Evolutionary conservation across 1,284 basidiomycete species (phyloP).

Genomic region (Apiotrichum brassicae): DNA sequence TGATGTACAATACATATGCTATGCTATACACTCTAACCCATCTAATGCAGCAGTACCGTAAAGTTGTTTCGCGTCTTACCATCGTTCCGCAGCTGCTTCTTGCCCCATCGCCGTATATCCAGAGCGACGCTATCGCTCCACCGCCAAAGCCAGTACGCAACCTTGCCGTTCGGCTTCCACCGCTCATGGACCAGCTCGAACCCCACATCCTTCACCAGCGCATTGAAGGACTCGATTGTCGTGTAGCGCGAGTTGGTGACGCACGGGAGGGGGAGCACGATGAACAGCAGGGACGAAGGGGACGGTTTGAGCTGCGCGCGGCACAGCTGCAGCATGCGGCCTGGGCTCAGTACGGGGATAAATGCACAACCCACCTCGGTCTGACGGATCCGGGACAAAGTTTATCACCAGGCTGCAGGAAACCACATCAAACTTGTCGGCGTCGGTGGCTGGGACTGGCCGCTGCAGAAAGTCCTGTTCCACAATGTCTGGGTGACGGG

Average conservation of each 20-base stretch:
- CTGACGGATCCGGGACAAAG: constrained; percentile 67
- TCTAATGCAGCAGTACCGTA: constrained; percentile 47
- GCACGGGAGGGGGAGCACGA: constrained; percentile 74
- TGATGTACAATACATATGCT: constrained; percentile 24
- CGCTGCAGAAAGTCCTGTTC: constrained; percentile 71
- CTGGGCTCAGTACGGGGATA: constrained; percentile 45
- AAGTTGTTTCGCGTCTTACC: constrained; percentile 73
- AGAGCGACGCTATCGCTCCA: constrained; percentile 17
- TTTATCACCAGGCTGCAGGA: constrained; percentile 81
- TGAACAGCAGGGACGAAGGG: constrained; percentile 58
- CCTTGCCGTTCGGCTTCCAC: constrained; percentile 52
- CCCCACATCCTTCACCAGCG: constrained; percentile 59
- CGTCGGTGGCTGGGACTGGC: constrained; percentile 37
- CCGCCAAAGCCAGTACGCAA: constrained; percentile 44
- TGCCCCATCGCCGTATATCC: constrained; percentile 30
- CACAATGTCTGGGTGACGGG: constrained; percentile 66
- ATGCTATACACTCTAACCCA: background rate
- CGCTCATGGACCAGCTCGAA: constrained; percentile 57
- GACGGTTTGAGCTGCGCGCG: constrained; percentile 55
- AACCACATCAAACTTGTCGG: constrained; percentile 63
- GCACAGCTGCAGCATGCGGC: constrained; percentile 65
- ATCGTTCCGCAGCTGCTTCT: constrained; percentile 57
- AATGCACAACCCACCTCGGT: constrained; percentile 58
- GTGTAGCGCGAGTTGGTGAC: constrained; percentile 75
- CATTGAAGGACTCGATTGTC: constrained; percentile 55